Percentiles rank a stretch among this genome's conserved stretches.
Evolutionary conservation across 1,139 yeast species (phyloP).

Genomic region (Suhomyces guaymorum): DNA sequence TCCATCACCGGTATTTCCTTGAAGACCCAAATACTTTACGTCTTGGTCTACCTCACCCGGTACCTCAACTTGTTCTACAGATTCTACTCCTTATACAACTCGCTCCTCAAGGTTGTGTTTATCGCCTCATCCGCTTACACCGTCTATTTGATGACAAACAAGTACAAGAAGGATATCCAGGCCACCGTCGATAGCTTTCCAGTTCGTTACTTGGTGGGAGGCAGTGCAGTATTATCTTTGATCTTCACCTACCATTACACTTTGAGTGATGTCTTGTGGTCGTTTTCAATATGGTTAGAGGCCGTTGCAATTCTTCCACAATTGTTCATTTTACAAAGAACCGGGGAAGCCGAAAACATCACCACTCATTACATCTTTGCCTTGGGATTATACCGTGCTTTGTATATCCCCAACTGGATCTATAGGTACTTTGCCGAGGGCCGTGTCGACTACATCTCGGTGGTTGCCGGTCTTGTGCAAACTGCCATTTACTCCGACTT

Average conservation of each 20-base stretch:
- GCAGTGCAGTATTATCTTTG: constrained; percentile 59
- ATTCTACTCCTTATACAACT: constrained; percentile 70
- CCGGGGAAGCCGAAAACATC: constrained; percentile 85
- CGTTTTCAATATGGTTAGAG: constrained; percentile 84
- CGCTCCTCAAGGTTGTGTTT: constrained; percentile 78
- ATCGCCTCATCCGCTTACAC: constrained; percentile 75
- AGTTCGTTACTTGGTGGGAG: constrained; percentile 67
- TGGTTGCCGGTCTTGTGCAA: constrained; percentile 81
- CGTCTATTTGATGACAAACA: constrained; percentile 65
- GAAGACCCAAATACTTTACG: constrained; percentile 83
- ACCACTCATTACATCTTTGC: constrained; percentile 94
- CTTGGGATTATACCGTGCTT: constrained; percentile 81
- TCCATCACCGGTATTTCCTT: constrained; percentile 84
- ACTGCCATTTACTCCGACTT: constrained; percentile 90
- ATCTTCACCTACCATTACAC: constrained; percentile 68
- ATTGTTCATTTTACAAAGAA: constrained; percentile 81
- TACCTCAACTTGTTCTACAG: constrained; percentile 69
- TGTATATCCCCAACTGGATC: constrained; percentile 93
- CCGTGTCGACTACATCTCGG: constrained; percentile 68
- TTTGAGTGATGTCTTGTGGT: constrained; percentile 66
- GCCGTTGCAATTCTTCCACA: constrained; percentile 92
- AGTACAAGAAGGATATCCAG: constrained; percentile 58
- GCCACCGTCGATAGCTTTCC: constrained; percentile 71
- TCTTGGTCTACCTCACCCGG: constrained; percentile 74
- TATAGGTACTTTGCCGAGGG: constrained; percentile 76